Conservation (phyloP, 805 yeast genomes). For the Groenewaldozyma salmanticensis region DNA sequence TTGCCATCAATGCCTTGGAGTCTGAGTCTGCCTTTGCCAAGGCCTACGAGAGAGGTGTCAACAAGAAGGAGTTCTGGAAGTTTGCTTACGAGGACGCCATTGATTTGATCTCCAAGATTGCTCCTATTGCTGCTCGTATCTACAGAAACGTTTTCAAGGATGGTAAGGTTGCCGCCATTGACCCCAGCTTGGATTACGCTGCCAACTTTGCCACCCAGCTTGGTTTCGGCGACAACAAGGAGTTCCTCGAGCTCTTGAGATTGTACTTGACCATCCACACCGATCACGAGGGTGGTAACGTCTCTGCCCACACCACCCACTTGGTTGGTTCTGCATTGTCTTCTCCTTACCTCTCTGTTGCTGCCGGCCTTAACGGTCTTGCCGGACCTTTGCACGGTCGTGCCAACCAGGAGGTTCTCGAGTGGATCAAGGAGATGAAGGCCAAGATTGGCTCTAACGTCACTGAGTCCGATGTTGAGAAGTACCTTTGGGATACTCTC, state of each 20-base stretch:
- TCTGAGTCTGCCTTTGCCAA: conserved; percentile 75
- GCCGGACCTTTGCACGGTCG: conserved; percentile 85
- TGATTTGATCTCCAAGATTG: conserved; percentile 72
- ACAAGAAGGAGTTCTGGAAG: conserved; percentile 75
- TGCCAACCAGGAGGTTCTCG: conserved; percentile 78
- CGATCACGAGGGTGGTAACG: conserved; percentile 81
- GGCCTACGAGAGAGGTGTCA: conserved; percentile 76
- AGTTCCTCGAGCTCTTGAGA: conserved; percentile 60
- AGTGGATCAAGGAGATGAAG: conserved; percentile 59
- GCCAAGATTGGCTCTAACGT: conserved; percentile 23
- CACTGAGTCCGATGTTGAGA: conserved; percentile 45
- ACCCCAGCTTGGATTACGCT: conserved; percentile 55
- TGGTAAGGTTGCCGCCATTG: conserved; percentile 48
- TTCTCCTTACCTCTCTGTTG: conserved; percentile 63
- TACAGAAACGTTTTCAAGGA: conserved; percentile 79
- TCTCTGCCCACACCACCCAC: conserved; percentile 73
- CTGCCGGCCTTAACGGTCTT: conserved; percentile 73
- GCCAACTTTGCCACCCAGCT: conserved; percentile 57
- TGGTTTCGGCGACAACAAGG: conserved; percentile 41
- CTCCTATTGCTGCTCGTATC: conserved; percentile 71
- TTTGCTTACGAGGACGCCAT: conserved; percentile 74
- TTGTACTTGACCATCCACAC: conserved; percentile 67
- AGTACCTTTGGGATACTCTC: conserved; percentile 61
- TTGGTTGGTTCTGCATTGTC: conserved; percentile 74
- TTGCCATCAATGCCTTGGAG: conserved; percentile 74